Conservation (phyloP, 352 stramenopile genomes). For the Phytophthora europaea region DNA sequence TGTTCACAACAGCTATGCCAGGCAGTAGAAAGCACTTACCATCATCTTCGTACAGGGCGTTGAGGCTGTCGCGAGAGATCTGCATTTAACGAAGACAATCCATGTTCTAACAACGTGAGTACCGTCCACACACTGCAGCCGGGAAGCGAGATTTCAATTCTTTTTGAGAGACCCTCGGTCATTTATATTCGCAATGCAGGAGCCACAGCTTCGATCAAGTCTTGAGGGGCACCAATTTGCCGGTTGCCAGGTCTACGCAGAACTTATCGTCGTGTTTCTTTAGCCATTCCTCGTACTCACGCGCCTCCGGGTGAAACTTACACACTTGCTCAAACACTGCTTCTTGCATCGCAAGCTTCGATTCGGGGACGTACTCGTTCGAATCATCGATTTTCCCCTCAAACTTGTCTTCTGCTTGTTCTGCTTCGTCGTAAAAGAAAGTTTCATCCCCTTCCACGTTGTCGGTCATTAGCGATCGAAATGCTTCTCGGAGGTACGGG, state of each 20-base stretch:
- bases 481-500: constrained; percentile 90
- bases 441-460: constrained; percentile 26
- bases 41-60: neutral
- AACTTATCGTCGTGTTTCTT: constrained; percentile 74
- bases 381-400: constrained; percentile 72
- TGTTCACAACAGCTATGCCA: neutral
- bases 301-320: constrained; percentile 77
- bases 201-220: constrained; percentile 9
- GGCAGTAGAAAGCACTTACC: neutral
- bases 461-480: constrained; percentile 52
- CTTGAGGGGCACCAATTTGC: constrained; percentile 65
- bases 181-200: neutral
- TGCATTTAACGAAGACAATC: constrained; percentile 3
- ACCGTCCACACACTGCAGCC: neutral
- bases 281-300: constrained; percentile 70
- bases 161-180: neutral
- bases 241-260: constrained; percentile 59
- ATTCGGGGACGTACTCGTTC: constrained; percentile 72
- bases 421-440: constrained; percentile 53
- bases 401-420: constrained; percentile 76
- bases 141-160: neutral
- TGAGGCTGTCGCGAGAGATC: neutral
- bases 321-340: constrained; percentile 87
- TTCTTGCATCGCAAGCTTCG: constrained; percentile 76
- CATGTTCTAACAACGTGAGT: neutral